Evolutionary conservation across 176 grass and related monocot species (phyloP).

Genomic region (Olyra latifolia): DNA sequence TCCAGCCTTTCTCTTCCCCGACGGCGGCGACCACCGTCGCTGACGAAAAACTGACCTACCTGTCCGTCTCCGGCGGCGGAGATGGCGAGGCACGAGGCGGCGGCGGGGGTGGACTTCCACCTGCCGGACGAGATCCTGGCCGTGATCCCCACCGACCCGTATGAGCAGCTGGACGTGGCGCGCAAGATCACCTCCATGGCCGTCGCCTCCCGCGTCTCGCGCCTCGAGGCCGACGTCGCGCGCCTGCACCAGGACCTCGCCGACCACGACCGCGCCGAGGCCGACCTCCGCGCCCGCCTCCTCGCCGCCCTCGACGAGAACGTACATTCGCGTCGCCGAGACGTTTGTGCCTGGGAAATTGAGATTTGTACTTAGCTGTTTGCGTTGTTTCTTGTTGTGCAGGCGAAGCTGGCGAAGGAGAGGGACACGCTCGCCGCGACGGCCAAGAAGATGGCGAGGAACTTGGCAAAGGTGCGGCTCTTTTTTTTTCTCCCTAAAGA

Average conservation of each 20-base stretch:
- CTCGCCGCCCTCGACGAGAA: conserved; percentile 58
- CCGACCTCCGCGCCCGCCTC: conserved; percentile 57
- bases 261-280: conserved; percentile 58
- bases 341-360: neutral
- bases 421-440: conserved; percentile 70
- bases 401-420: conserved; percentile 84
- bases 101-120: conserved; percentile 67
- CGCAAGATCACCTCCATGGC: conserved; percentile 99
- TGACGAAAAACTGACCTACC: neutral
- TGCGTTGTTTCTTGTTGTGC: conserved; percentile 11
- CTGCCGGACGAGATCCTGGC: conserved; percentile 90
- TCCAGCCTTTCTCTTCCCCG: conserved; percentile 5
- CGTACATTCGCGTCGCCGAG: conserved; percentile 28
- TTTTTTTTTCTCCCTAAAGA: neutral
- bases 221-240: conserved; percentile 66
- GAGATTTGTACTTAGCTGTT: neutral
- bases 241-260: conserved; percentile 64
- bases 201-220: conserved; percentile 78
- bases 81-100: conserved; percentile 41
- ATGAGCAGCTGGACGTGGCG: conserved; percentile 94
- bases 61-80: neutral
- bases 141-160: conserved; percentile 92
- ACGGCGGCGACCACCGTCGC: conserved; percentile 16
- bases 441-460: conserved; percentile 67
- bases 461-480: conserved; percentile 75